Conservation (phyloP, 1,284 basidiomycete genomes). For the Phenoliferia sp. region DNA sequence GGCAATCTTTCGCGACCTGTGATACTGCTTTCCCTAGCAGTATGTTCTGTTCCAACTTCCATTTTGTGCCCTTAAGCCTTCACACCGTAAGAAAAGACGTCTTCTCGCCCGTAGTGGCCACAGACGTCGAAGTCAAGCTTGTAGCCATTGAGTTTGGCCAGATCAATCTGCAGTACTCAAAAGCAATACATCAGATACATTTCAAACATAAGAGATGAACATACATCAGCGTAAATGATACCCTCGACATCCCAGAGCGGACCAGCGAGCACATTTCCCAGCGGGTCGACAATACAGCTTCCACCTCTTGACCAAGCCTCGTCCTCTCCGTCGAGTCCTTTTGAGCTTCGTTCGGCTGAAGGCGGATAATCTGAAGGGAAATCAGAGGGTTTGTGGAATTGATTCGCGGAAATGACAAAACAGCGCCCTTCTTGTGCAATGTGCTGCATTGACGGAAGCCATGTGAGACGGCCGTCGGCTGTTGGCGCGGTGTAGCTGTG, state of each 20-base stretch:
- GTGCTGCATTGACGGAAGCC: slow-evolving; percentile 64
- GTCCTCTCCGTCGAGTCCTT: neutral
- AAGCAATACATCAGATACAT: neutral
- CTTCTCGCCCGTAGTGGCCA: slow-evolving; percentile 64
- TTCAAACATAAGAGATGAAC: neutral
- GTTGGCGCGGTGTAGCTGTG: slow-evolving; percentile 61
- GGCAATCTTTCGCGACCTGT: no score
- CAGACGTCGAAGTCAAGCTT: slow-evolving; percentile 67
- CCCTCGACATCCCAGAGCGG: slow-evolving; percentile 59
- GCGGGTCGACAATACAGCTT: slow-evolving; percentile 61
- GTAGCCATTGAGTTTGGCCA: slow-evolving; percentile 57
- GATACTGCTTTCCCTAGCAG: no score
- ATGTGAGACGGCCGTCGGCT: slow-evolving; percentile 60
- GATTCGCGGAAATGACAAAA: slow-evolving; percentile 56
- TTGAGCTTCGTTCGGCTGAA: neutral
- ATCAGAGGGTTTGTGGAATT: slow-evolving; percentile 18
- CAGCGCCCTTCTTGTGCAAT: slow-evolving; percentile 70
- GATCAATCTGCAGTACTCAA: slow-evolving; percentile 48
- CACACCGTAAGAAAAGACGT: slow-evolving; percentile 39
- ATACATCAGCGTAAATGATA: slow-evolving; percentile 53
- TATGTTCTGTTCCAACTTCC: no score
- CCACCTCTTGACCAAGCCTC: slow-evolving; percentile 58
- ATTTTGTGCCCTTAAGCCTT: neutral
- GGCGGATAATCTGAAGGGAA: slow-evolving; percentile 36
- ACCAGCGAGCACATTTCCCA: slow-evolving; percentile 63